These are phyloP conservation scores for Fusarium newnesense DNA, from an alignment of 2,329 filamentous ascomycete genomes.

Conservation along the genomic window DNA sequence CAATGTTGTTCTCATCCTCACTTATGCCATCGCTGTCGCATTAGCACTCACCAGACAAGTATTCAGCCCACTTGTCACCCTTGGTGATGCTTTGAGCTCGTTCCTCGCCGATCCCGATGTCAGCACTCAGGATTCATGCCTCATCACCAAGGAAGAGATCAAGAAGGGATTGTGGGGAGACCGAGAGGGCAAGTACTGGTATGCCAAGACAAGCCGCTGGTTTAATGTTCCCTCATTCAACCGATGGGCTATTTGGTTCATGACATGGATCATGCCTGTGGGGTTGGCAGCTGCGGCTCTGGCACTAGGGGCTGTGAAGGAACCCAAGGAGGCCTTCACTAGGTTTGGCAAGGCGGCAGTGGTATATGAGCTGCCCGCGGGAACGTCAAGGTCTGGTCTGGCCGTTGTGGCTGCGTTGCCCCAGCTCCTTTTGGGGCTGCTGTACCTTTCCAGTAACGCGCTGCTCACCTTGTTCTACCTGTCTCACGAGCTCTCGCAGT, in stretches of 20 bases:
- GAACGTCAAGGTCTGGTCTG: slow-evolving; percentile 42
- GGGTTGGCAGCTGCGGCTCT: slow-evolving; percentile 54
- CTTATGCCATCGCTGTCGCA: slow-evolving; percentile 55
- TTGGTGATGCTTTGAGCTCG: slow-evolving; percentile 62
- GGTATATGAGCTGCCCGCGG: slow-evolving; percentile 46
- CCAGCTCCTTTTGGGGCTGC: slow-evolving; percentile 58
- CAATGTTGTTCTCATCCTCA: slow-evolving; percentile 55
- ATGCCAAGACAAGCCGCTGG: slow-evolving; percentile 56
- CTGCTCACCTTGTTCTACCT: slow-evolving; percentile 60
- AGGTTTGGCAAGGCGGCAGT: slow-evolving; percentile 53
- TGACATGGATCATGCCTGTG: slow-evolving; percentile 52
- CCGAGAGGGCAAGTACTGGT: slow-evolving; percentile 57
- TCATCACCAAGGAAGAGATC: slow-evolving; percentile 60
- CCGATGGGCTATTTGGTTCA: slow-evolving; percentile 55
- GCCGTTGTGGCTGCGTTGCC: slow-evolving; percentile 58
- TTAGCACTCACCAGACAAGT: slow-evolving; percentile 48
- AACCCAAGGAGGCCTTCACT: slow-evolving; percentile 46
- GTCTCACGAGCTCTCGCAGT: slow-evolving; percentile 61
- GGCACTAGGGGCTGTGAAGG: slow-evolving; percentile 48
- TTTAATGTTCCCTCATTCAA: slow-evolving; percentile 53
- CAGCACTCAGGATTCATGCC: slow-evolving; percentile 55
- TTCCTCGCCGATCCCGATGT: slow-evolving; percentile 59
- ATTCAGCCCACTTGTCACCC: slow-evolving; percentile 58
- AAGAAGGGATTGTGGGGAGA: slow-evolving; percentile 55
- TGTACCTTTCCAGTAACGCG: slow-evolving; percentile 61